Evolutionary conservation across 164 flowering plant species (phyloP).

Genomic region (Piper betle): DNA sequence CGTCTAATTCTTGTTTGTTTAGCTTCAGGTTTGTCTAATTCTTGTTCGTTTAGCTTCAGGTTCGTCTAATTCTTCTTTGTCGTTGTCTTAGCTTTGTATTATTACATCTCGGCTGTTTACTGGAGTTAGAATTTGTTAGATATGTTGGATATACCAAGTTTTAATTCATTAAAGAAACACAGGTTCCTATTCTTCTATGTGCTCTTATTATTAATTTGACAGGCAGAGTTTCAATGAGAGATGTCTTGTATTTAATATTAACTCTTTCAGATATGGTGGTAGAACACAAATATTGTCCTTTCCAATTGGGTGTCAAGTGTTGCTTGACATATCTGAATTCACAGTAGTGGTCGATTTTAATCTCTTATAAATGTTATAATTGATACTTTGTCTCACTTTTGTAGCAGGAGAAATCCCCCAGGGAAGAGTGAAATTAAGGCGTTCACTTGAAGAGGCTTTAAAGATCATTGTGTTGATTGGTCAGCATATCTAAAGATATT

Average conservation of each 20-base stretch:
- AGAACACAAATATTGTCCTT: not conserved
- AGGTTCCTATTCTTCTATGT: too few species aligned
- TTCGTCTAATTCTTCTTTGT: not conserved
- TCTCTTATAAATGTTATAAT: not conserved
- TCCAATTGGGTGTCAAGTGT: not conserved
- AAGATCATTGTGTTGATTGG: constrained; percentile 87
- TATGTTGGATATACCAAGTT: too few species aligned
- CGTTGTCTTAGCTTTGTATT: not conserved
- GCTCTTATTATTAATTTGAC: too few species aligned
- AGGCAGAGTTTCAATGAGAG: too few species aligned
- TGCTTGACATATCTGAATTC: not conserved
- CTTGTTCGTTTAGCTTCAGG: constrained; percentile 2
- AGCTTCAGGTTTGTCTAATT: constrained; percentile 4
- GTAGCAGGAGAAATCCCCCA: constrained; percentile 39
- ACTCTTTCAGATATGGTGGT: too few species aligned
- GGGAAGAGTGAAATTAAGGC: constrained; percentile 29
- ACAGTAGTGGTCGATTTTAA: not conserved
- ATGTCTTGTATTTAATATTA: too few species aligned
- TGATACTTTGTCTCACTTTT: not conserved
- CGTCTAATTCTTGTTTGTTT: constrained; percentile 10
- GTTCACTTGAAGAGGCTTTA: constrained; percentile 57
- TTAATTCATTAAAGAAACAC: too few species aligned
- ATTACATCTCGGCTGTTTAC: not conserved
- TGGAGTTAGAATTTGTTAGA: too few species aligned
- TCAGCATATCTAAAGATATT: constrained; percentile 11